Evolutionary conservation across 192 early-diverging fungal genomes (phyloP).

Genomic region (Coemansia asiatica): DNA sequence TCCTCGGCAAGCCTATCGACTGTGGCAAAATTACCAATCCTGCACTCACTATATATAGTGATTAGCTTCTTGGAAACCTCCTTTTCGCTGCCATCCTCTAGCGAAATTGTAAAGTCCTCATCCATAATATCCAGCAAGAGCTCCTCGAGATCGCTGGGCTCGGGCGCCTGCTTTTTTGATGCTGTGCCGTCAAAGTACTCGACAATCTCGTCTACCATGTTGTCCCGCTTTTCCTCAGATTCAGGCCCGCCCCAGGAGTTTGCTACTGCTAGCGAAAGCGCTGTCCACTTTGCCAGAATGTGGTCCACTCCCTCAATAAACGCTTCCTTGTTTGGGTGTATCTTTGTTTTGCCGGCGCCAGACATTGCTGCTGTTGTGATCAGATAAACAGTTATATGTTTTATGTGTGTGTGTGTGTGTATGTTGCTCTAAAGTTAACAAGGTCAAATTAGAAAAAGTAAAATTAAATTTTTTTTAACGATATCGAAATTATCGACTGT

Average conservation of each 20-base stretch:
- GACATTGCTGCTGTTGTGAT: conserved; percentile 4
- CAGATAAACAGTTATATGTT: background rate
- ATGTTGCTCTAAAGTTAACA: too few species aligned
- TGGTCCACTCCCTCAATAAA: conserved; percentile 63
- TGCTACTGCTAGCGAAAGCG: conserved; percentile 68
- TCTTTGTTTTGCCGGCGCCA: conserved; percentile 6
- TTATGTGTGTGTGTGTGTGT: too few species aligned
- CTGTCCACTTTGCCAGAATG: conserved; percentile 68
- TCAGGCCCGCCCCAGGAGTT: conserved; percentile 70
- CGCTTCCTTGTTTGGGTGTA: conserved; percentile 50
- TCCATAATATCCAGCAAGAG: conserved; percentile 36
- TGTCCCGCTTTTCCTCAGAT: conserved; percentile 66
- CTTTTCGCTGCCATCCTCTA: conserved; percentile 47
- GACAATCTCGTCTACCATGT: conserved; percentile 64
- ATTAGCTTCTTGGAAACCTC: conserved; percentile 35
- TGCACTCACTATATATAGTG: conserved; percentile 39
- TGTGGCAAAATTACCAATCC: conserved; percentile 27
- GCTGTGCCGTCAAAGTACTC: conserved; percentile 60
- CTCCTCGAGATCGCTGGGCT: conserved; percentile 43
- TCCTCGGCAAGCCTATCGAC: conserved; percentile 42
- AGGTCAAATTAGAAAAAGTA: too few species aligned
- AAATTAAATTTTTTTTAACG: background rate
- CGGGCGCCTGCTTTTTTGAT: conserved; percentile 24
- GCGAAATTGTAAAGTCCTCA: conserved; percentile 37
- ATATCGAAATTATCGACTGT: background rate